These are phyloP conservation scores for Curvularia lunata DNA, from an alignment of 2,329 filamentous ascomycete genomes.

Conservation along the genomic window DNA sequence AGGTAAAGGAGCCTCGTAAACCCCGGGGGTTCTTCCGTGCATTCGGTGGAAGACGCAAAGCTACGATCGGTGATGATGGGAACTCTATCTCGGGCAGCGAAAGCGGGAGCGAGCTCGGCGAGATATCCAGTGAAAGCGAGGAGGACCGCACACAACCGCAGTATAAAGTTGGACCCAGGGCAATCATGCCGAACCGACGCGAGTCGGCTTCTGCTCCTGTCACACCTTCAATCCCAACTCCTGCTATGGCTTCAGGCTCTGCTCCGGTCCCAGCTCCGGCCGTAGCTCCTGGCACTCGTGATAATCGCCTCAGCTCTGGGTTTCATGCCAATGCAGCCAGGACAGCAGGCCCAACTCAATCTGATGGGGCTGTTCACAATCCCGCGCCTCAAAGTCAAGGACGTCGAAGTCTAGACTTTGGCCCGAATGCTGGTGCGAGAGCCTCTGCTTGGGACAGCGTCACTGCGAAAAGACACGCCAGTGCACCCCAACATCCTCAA, in stretches of 20 bases:
- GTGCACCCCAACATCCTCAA: constrained; percentile 34
- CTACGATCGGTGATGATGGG: constrained; percentile 43
- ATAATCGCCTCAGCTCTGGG: constrained; percentile 30
- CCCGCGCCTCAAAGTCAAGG: constrained; percentile 20
- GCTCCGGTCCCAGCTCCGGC: neutral
- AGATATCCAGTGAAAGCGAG: constrained; percentile 40
- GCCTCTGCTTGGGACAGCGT: constrained; percentile 35
- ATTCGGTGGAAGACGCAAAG: constrained; percentile 31
- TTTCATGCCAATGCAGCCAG: constrained; percentile 35
- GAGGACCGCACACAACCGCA: constrained; percentile 39
- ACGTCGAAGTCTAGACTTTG: constrained; percentile 27
- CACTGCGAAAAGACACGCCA: constrained; percentile 33
- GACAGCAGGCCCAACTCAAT: constrained; percentile 14
- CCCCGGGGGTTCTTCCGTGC: constrained; percentile 36
- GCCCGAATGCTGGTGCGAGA: constrained; percentile 16
- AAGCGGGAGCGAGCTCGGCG: constrained; percentile 35
- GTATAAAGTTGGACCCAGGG: constrained; percentile 45
- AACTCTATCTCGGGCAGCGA: constrained; percentile 37
- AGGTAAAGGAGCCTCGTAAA: constrained; percentile 36
- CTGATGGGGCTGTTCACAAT: constrained; percentile 17
- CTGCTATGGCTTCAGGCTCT: neutral
- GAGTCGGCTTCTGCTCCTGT: constrained; percentile 24
- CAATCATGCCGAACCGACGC: constrained; percentile 40
- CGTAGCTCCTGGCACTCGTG: constrained; percentile 13
- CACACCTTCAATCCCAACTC: neutral